These are phyloP conservation scores for Uronychia binucleata DNA, from an alignment of 73 alveolate genomes.

Conservation along the genomic window DNA sequence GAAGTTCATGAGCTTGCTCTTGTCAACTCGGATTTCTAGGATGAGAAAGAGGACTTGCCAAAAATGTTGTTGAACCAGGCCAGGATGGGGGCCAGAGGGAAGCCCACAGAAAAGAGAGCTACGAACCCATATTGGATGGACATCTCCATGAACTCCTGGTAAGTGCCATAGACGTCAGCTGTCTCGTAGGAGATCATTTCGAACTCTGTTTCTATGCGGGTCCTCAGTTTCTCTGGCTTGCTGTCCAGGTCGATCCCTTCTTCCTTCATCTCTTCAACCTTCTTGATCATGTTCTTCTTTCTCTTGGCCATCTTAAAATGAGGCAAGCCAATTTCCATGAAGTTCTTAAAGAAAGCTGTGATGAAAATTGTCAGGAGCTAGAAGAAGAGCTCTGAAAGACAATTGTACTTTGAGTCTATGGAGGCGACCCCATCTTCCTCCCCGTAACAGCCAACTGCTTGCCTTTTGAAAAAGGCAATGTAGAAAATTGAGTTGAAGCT, in stretches of 20 bases:
- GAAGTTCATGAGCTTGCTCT: neutral
- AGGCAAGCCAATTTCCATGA: constrained; percentile 10
- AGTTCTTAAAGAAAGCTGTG: neutral
- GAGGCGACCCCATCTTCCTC: neutral
- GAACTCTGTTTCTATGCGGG: neutral
- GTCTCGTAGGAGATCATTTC: neutral
- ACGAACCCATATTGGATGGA: constrained; percentile 73
- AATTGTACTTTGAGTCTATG: neutral
- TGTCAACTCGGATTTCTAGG: constrained; percentile 65
- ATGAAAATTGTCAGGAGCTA: constrained; percentile 8
- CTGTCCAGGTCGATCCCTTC: neutral
- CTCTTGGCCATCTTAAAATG: neutral
- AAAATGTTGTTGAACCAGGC: constrained; percentile 66
- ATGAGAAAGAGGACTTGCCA: neutral
- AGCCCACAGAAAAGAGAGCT: constrained; percentile 77
- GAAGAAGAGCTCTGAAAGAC: constrained; percentile 15
- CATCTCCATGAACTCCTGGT: constrained; percentile 65
- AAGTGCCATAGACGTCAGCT: constrained; percentile 26
- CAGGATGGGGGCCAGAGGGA: constrained; percentile 75
- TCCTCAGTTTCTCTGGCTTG: neutral
- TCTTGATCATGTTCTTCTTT: neutral
- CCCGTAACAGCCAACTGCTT: constrained; percentile 22
- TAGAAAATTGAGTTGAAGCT: constrained; percentile 65
- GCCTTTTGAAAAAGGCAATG: constrained; percentile 61
- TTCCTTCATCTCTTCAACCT: neutral